Base-by-base conservation (phyloP, 192 early-diverging fungal species). In the Coemansia sp. region DNA sequence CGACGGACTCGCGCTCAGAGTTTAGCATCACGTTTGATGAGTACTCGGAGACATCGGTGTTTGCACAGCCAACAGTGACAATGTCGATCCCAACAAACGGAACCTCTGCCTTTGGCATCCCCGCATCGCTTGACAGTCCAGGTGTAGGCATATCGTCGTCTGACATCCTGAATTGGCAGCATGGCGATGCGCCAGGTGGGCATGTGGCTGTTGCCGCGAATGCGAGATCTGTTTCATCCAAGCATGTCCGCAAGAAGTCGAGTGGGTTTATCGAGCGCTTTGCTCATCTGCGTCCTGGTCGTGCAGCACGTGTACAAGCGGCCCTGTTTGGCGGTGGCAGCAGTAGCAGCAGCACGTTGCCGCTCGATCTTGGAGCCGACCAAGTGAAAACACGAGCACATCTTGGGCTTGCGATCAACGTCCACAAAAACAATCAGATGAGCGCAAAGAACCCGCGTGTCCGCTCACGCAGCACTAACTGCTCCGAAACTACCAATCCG, bases 351-450 rank as follows among this genome's bases (percentile, higher is more conserved):
- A 45, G 42, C 42, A 57, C 55, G 4, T 15, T 18, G 22, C 43
- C 65, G 16, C 56, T 19, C 4, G 5, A 69, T 46, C 58, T 55
- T 16, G 63, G 62, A 21, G 66, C 67, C 8, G 79, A 76, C 42
- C 68, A 67, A 47, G 56, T 82, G 18, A 82, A 82, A 59, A 21
- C 79, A 40, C 79, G 79, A 6, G 62, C 79, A 26, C 79, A 71
- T 21, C 46, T 68, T 22, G 73, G 79, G 7, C 60, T 73, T 22
- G 64, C 63, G 11, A 65, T 64, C 21, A 64, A 54, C 41, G 45
- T 71, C 12, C 12, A 18, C 36, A 59, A 59, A 40, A 59, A 41
- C 36, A 40, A 37, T 5, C 39, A 37, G 32, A 18, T 16, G 1
- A 40, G 13, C 39, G 13, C 39, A n/a, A 41, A 2, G 13, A 22